phyloP scores from a whole-genome alignment of 1,139 yeast genomes.

The Suhomyces wounanorum region DNA sequence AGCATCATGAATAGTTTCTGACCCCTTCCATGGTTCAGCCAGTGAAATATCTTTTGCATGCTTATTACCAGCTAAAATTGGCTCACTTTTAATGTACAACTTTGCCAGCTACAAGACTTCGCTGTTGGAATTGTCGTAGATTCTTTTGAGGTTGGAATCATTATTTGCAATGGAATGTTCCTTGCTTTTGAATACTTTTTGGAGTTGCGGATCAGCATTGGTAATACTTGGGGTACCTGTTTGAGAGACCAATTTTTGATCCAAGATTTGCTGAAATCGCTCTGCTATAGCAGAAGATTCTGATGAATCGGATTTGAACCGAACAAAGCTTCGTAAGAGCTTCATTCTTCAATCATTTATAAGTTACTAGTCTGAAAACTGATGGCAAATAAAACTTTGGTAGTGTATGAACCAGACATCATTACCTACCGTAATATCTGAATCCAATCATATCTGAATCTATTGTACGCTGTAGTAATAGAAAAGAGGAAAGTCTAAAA shows the following conservation, averaged over 20 bases:
- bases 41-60: conserved; percentile 57
- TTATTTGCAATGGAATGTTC: conserved; percentile 6
- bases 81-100: conserved; percentile 22
- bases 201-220: conserved; percentile 9
- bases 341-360: background rate
- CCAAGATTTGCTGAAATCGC: conserved; percentile 26
- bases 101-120: conserved; percentile 13
- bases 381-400: background rate
- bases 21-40: conserved; percentile 68
- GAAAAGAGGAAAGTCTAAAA: too few species aligned
- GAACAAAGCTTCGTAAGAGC: background rate
- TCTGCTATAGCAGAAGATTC: conserved; percentile 21
- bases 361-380: background rate
- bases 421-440: too few species aligned
- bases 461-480: too few species aligned
- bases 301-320: background rate
- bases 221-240: conserved; percentile 9
- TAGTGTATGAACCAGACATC: background rate
- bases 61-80: conserved; percentile 40
- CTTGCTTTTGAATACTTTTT: conserved; percentile 5
- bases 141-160: conserved; percentile 13
- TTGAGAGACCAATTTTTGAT: conserved; percentile 18
- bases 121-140: conserved; percentile 7
- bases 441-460: too few species aligned
- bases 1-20: conserved; percentile 53